These are phyloP conservation scores for Cenchrus americanus DNA, from an alignment of 176 grass and related monocot genomes.

Conservation along the genomic window DNA sequence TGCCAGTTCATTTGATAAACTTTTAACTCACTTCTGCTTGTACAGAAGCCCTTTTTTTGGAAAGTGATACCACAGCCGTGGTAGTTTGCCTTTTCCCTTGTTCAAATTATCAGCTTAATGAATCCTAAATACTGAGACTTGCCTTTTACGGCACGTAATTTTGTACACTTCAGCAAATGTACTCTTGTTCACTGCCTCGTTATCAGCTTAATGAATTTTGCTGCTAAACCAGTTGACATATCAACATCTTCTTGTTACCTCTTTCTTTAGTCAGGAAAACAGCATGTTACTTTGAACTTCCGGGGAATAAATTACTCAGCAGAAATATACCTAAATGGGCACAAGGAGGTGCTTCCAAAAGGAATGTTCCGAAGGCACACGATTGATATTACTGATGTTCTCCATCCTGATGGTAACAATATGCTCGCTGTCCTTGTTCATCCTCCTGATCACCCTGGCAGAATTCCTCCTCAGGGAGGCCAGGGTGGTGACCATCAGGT, in stretches of 20 bases:
- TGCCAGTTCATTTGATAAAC: neutral
- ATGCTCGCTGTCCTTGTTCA: constrained; percentile 88
- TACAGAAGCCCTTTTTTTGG: neutral
- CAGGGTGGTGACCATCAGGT: constrained; percentile 98
- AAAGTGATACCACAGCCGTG: neutral
- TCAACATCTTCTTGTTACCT: neutral
- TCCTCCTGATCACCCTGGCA: constrained; percentile 95
- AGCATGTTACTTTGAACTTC: constrained; percentile 82
- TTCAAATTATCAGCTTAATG: constrained; percentile 13
- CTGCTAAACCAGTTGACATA: constrained; percentile 22
- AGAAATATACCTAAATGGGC: constrained; percentile 87
- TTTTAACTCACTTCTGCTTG: constrained; percentile 27
- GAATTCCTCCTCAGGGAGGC: constrained; percentile 83
- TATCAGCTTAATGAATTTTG: neutral
- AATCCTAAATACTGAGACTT: constrained; percentile 17
- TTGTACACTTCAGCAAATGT: neutral
- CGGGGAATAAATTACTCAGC: constrained; percentile 97
- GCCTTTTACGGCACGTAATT: neutral
- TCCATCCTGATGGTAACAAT: constrained; percentile 79
- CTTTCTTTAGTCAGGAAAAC: constrained; percentile 68
- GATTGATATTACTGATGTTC: constrained; percentile 84
- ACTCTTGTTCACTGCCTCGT: neutral
- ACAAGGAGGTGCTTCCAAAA: constrained; percentile 81
- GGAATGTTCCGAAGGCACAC: constrained; percentile 96
- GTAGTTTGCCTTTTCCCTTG: neutral